phyloP scores from a whole-genome alignment of 768 basidiomycete genomes.

The Rhizopogon vesiculosus region DNA sequence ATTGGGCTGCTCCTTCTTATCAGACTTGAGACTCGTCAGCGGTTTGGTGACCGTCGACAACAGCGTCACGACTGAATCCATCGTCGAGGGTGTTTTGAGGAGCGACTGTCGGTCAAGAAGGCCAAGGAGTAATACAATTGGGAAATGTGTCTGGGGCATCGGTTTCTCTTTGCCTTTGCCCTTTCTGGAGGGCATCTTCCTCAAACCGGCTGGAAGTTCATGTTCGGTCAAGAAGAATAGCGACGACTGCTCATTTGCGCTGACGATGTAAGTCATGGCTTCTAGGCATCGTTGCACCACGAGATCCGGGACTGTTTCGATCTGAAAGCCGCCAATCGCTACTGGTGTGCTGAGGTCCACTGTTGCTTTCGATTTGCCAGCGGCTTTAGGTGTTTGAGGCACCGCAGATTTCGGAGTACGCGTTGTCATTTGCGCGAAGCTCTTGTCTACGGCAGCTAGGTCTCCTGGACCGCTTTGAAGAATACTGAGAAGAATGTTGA shows the following conservation, averaged over 20 bases:
- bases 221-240: slow-evolving; percentile 96
- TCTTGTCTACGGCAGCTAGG: slow-evolving; percentile 86
- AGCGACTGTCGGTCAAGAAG: slow-evolving; percentile 85
- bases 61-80: slow-evolving; percentile 88
- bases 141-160: slow-evolving; percentile 76
- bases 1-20: slow-evolving; percentile 30
- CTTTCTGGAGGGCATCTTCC: slow-evolving; percentile 67
- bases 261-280: slow-evolving; percentile 83
- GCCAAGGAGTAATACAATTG: slow-evolving; percentile 83
- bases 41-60: slow-evolving; percentile 88
- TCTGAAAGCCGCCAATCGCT: slow-evolving; percentile 48
- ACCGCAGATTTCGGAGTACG: slow-evolving; percentile 50
- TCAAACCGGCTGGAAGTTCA: slow-evolving; percentile 78
- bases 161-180: slow-evolving; percentile 96
- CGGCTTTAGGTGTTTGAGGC: slow-evolving; percentile 37
- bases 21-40: slow-evolving; percentile 58
- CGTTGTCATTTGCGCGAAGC: slow-evolving; percentile 88
- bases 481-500: slow-evolving; percentile 91
- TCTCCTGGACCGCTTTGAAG: slow-evolving; percentile 95
- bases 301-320: slow-evolving; percentile 86
- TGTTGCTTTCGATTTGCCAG: slow-evolving; percentile 66
- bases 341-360: slow-evolving; percentile 49
- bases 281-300: slow-evolving; percentile 95
- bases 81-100: slow-evolving; percentile 82
- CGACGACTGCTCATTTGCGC: slow-evolving; percentile 76